Base-by-base conservation (phyloP, 768 basidiomycete species). In the Psilocybe subaeruginosa region DNA sequence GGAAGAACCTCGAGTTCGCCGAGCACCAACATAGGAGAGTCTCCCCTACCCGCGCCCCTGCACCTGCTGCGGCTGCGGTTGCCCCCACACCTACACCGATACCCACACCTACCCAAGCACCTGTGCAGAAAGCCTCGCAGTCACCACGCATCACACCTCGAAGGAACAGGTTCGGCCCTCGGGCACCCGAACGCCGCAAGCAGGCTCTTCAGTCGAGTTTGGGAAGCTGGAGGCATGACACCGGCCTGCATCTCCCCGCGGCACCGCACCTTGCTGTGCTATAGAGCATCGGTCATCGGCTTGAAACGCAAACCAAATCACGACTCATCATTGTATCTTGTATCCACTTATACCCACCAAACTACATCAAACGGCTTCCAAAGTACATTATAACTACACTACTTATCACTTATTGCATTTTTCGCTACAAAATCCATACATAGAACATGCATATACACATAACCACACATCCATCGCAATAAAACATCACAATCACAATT, bases 1-100 rank as follows among this genome's bases (percentile, higher is more conserved):
- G 70, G 53, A 75, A 75, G 69, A 68, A 63, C 23, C 51, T 71
- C 39, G 67, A 73, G 60, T 74, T 68, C 54, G 61, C 56, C n/a
- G 61, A 64, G 30, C 57, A 64, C 37, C 60, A 64, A 19, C 58
- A 37, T 12, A 9, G 33, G 37, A 23, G 30, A 17, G 60, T 46
- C 41, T 35, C 59, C 39, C 11, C 64, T 58, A 27, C 54, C 56
- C 12, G 61, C 39, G 8, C 56, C 56, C 33, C 30, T 30, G 29
- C 51, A 1, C 30, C 50, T 33, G n/a, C 33, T 17, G 52, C 14
- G 8, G 27, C 33, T 54, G 9, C 51, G 12, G 16, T 35, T 50
- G 16, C 30, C 4, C 31, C 54, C n/a, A 14, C 48, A n/a, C 58
- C 54, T 6, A 31, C 39, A 14, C 41, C 54, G 6, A 17, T 17